A percentile compares a stretch with the other conserved stretches of the same genome.
Conservation (phyloP, 345 rosid genomes). For the Firmiana major region DNA sequence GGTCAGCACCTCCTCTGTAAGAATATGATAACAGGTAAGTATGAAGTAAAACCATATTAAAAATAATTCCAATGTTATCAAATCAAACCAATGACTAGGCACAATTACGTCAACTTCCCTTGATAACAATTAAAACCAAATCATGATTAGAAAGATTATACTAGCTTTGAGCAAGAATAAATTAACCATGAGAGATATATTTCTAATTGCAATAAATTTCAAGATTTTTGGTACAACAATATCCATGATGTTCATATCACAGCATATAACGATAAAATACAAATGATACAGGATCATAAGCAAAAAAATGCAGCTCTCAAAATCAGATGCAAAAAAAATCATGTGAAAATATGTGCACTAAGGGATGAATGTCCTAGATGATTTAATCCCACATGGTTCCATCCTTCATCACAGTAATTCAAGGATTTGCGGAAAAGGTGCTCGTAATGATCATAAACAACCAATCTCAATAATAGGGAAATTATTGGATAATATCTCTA, state of each 20-base stretch:
- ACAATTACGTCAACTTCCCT: background rate
- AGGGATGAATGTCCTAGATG: background rate
- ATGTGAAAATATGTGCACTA: background rate
- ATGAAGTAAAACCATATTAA: background rate
- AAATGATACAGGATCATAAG: background rate
- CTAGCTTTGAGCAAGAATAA: background rate
- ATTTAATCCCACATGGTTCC: background rate
- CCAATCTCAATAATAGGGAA: background rate
- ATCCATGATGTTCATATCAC: background rate
- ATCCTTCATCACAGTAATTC: background rate
- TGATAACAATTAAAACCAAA: background rate
- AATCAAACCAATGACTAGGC: background rate
- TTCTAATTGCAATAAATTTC: conserved; percentile 2
- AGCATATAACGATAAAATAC: background rate
- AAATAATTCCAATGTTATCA: background rate
- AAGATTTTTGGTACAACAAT: background rate
- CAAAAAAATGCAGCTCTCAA: background rate
- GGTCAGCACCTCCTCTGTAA: conserved; percentile 32
- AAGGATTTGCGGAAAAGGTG: background rate
- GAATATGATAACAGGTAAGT: conserved; percentile 5
- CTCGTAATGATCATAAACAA: background rate
- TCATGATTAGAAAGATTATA: background rate
- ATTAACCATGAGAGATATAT: background rate
- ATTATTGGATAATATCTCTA: background rate
- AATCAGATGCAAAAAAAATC: background rate